Evolutionary conservation across 257 asterid species (phyloP).

Genomic region (Nicotiana sylvestris): DNA sequence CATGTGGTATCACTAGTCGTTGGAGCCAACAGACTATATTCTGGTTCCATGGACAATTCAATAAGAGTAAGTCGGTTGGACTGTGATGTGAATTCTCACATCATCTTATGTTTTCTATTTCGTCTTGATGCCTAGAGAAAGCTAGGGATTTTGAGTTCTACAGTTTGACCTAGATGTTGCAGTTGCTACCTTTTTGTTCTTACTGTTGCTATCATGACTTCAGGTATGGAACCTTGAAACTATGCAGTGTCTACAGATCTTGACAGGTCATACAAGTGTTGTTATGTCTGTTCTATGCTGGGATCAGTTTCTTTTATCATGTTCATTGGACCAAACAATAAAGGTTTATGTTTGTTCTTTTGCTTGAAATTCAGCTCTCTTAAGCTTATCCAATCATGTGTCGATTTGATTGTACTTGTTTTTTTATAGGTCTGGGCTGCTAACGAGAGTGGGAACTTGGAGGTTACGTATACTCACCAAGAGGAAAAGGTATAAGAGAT

Average conservation of each 20-base stretch:
- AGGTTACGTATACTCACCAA: conserved; percentile 81
- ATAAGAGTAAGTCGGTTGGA: conserved; percentile 49
- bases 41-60: conserved; percentile 93
- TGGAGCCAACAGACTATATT: conserved; percentile 77
- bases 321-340: conserved; percentile 87
- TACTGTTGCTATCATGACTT: conserved; percentile 16
- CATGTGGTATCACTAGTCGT: conserved; percentile 88
- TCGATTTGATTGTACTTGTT: conserved; percentile 15
- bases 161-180: neutral
- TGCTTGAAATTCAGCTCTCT: conserved; percentile 3
- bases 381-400: neutral
- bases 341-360: conserved; percentile 40
- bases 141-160: neutral
- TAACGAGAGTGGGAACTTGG: conserved; percentile 76
- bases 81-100: neutral
- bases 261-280: conserved; percentile 72
- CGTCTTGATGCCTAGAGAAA: neutral
- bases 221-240: conserved; percentile 96
- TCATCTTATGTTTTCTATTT: neutral
- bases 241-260: conserved; percentile 77
- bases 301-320: conserved; percentile 95
- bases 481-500: conserved; percentile 71
- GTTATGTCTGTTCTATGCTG: conserved; percentile 98
- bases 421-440: conserved; percentile 77
- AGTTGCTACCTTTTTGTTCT: neutral